Percentiles rank a stretch among this genome's conserved stretches.
phyloP scores from a whole-genome alignment of 2,329 filamentous ascomycete species.

The Fusarium liriodendri region DNA sequence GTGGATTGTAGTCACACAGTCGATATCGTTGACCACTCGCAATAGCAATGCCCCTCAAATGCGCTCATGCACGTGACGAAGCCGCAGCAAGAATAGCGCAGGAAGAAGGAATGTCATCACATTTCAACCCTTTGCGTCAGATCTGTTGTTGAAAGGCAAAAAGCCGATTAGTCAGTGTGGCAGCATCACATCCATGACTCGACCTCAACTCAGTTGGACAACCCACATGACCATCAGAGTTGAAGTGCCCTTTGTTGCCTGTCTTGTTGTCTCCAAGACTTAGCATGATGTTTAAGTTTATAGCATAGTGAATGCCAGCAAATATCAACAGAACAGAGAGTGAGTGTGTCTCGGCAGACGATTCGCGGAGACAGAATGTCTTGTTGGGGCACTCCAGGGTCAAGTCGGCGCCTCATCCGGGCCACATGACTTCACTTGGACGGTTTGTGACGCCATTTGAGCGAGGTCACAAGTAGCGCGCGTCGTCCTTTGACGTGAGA shows the following conservation, averaged over 20 bases:
- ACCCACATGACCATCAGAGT: background rate
- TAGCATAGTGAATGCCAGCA: background rate
- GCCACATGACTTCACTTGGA: conserved; percentile 44
- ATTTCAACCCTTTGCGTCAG: background rate
- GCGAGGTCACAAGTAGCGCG: conserved; percentile 38
- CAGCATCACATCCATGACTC: background rate
- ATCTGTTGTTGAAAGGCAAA: background rate
- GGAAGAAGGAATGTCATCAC: conserved; percentile 20
- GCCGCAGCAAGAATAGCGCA: conserved; percentile 8
- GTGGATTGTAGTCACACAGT: conserved; percentile 6
- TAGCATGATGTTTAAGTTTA: background rate
- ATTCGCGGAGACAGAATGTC: conserved; percentile 14
- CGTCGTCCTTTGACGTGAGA: conserved; percentile 20
- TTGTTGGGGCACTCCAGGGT: conserved; percentile 32
- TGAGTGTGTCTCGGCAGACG: background rate
- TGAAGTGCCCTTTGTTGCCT: background rate
- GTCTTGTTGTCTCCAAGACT: background rate
- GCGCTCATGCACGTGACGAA: conserved; percentile 6
- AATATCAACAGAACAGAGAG: background rate
- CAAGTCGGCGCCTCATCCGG: conserved; percentile 19
- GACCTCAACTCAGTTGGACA: background rate
- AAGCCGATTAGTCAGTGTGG: background rate
- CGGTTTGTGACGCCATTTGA: conserved; percentile 44
- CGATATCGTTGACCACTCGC: conserved; percentile 1
- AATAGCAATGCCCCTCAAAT: conserved; percentile 7